phyloP scores from a whole-genome alignment of 192 early-diverging fungal species.

The Phlyctochytrium planicorne region DNA sequence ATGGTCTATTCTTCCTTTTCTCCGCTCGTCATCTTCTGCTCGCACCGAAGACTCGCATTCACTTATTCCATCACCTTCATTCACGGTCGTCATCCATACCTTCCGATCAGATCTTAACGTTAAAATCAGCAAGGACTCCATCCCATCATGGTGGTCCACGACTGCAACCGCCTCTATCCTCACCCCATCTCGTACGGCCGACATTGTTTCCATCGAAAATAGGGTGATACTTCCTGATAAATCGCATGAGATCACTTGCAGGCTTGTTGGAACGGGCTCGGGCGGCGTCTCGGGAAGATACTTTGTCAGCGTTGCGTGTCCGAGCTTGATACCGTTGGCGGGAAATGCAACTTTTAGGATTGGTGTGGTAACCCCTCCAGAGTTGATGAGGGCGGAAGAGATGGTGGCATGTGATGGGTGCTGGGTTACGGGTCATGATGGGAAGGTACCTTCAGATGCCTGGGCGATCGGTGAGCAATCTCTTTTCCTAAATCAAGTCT shows the following conservation, averaged over 20 bases:
- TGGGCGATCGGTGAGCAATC: background rate
- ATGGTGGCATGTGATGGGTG: background rate
- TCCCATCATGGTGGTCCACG: background rate
- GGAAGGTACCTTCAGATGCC: background rate
- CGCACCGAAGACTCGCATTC: background rate
- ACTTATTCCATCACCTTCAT: background rate
- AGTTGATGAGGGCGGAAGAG: background rate
- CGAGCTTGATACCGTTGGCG: background rate
- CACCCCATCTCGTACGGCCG: background rate
- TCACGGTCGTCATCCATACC: background rate
- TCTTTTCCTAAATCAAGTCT: background rate
- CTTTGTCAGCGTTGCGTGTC: background rate
- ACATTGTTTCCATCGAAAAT: background rate
- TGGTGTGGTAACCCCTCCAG: background rate
- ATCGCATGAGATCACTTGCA: background rate
- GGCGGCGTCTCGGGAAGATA: background rate
- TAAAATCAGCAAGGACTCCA: background rate
- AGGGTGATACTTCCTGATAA: background rate
- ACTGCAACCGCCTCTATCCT: background rate
- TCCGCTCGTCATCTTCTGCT: background rate
- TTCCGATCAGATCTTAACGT: background rate
- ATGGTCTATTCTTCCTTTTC: background rate
- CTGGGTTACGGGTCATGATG: background rate
- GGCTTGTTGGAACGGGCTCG: too few species aligned
- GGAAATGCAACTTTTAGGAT: background rate